Conservation (phyloP, 306 rosid genomes). For the Cucurbita ficifolia region DNA sequence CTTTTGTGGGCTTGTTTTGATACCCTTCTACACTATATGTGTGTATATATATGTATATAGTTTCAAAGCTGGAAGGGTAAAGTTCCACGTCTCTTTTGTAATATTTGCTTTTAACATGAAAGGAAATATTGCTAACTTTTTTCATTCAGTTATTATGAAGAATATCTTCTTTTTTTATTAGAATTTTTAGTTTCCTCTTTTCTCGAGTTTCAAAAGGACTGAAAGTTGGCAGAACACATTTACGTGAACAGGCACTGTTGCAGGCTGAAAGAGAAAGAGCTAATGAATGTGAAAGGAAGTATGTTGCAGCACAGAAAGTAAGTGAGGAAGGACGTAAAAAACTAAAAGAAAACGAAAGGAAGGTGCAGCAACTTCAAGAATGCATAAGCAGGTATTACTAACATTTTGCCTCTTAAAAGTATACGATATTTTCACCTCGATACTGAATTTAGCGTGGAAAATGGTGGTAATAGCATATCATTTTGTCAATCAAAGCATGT, state of each 20-base stretch:
- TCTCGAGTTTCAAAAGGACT: conserved; percentile 2
- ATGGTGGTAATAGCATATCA: not conserved
- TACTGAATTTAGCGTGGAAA: conserved; percentile 3
- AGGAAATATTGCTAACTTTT: not conserved
- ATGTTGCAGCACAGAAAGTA: conserved; percentile 38
- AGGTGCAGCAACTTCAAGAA: conserved; percentile 70
- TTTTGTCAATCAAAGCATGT: not conserved
- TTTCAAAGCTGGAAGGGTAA: not conserved
- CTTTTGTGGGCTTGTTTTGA: not conserved
- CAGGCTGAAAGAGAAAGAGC: conserved; percentile 58
- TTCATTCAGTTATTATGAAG: not conserved
- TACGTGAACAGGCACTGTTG: conserved; percentile 40
- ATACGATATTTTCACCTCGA: conserved; percentile 4
- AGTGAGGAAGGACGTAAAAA: conserved; percentile 43
- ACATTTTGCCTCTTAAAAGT: conserved; percentile 21
- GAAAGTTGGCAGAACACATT: not conserved
- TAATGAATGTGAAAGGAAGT: conserved; percentile 55
- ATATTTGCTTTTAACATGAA: not conserved
- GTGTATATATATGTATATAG: too few species aligned
- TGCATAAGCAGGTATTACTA: conserved; percentile 72
- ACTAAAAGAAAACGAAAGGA: conserved; percentile 57
- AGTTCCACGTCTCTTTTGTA: not conserved
- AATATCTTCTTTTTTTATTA: not conserved
- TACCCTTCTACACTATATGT: too few species aligned
- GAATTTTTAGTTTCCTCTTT: not conserved